Evolutionary conservation across 306 rosid species (phyloP).

Genomic region (Carpinus fangiana): DNA sequence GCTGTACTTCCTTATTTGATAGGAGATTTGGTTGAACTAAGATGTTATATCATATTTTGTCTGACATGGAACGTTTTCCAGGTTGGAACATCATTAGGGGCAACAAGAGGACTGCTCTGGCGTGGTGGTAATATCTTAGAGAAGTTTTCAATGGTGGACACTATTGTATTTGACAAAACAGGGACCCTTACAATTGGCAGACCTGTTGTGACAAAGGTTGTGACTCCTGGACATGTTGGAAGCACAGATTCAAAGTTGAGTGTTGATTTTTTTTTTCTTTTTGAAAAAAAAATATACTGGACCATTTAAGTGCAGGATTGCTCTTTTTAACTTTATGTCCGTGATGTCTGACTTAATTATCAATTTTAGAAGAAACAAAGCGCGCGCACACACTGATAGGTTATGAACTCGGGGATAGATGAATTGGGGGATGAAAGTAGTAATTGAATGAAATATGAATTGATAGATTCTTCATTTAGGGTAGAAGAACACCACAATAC

Average conservation of each 20-base stretch:
- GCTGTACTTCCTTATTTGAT: slow-evolving; percentile 3
- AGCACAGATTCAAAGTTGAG: slow-evolving; percentile 54
- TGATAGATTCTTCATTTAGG: too few relatives aligned
- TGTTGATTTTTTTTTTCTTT: slow-evolving; percentile 11
- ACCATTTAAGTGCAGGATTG: slow-evolving; percentile 17
- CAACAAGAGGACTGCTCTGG: slow-evolving; percentile 82
- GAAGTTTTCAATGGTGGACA: slow-evolving; percentile 80
- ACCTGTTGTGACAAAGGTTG: slow-evolving; percentile 84
- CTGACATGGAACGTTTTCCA: slow-evolving; percentile 33
- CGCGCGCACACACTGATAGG: not conserved
- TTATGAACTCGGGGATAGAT: too few relatives aligned
- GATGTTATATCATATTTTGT: slow-evolving; percentile 16
- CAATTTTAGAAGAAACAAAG: not conserved
- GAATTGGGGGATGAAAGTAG: too few relatives aligned
- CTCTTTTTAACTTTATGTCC: not conserved
- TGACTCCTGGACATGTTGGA: slow-evolving; percentile 43
- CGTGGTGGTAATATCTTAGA: slow-evolving; percentile 95
- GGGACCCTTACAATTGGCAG: slow-evolving; percentile 95
- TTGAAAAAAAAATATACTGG: not conserved
- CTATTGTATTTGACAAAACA: slow-evolving; percentile 93
- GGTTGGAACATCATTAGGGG: slow-evolving; percentile 99
- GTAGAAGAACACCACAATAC: too few relatives aligned
- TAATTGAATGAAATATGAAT: too few relatives aligned
- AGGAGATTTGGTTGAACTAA: slow-evolving; percentile 17
- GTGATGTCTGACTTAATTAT: not conserved